Percentiles rank a stretch among this genome's conserved stretches.
Conservation (phyloP, 2,329 filamentous ascomycete species). For the Alternaria brassicae region DNA sequence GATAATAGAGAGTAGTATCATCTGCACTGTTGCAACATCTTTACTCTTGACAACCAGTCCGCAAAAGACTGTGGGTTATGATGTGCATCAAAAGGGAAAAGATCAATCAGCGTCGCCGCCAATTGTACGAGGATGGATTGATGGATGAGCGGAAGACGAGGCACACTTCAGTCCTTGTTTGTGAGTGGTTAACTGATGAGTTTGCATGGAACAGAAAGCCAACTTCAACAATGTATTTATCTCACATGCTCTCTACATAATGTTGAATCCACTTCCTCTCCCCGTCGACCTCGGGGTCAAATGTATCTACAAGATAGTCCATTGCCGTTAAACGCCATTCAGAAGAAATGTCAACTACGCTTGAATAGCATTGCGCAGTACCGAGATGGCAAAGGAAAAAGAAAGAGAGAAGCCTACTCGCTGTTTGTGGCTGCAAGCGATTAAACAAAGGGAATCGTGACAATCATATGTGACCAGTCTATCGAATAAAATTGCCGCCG, state of each 20-base stretch:
- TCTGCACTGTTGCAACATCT: not conserved
- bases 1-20: not conserved
- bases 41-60: not conserved
- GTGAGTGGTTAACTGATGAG: not conserved
- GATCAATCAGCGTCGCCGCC: not conserved
- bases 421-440: conserved; percentile 7
- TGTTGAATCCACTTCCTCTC: not conserved
- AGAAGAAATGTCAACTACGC: conserved; percentile 3
- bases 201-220: not conserved
- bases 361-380: conserved; percentile 5
- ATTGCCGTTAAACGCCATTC: conserved; percentile 10
- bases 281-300: conserved; percentile 4
- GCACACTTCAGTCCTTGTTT: not conserved
- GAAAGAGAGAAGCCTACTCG: conserved; percentile 6
- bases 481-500: conserved; percentile 19
- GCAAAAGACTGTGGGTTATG: not conserved
- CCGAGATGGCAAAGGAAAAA: conserved; percentile 7
- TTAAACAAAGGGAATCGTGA: conserved; percentile 42
- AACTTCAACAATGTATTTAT: conserved; percentile 8
- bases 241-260: conserved; percentile 2
- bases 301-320: conserved; percentile 14
- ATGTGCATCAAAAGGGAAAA: not conserved
- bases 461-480: conserved; percentile 39
- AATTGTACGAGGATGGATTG: not conserved
- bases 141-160: not conserved